A percentile compares a stretch with the other conserved stretches of the same genome.
Conservation (phyloP, 768 basidiomycete genomes). For the Hypholoma fasciculare region DNA sequence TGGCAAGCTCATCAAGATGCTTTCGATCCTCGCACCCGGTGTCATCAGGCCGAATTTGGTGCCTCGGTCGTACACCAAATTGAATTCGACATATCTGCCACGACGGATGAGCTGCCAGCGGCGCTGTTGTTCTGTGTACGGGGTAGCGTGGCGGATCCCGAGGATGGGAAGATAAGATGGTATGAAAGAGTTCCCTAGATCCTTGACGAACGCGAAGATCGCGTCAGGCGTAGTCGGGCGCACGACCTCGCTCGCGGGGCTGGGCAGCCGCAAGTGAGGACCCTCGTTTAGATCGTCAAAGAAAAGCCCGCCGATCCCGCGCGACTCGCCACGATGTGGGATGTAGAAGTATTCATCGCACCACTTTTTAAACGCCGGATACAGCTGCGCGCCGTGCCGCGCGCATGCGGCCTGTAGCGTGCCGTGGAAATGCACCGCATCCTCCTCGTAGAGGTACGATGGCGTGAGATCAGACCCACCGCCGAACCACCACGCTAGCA, state of each 20-base stretch:
- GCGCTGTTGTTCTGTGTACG: conserved; percentile 65
- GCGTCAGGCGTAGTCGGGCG: conserved; percentile 63
- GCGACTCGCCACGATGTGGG: conserved; percentile 79
- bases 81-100: conserved; percentile 95
- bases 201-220: conserved; percentile 74
- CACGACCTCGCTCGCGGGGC: conserved; percentile 29
- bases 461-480: conserved; percentile 96
- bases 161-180: conserved; percentile 93
- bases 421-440: conserved; percentile 84
- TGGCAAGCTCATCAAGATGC: conserved; percentile 88
- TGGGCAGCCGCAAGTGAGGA: conserved; percentile 60
- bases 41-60: conserved; percentile 87
- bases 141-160: conserved; percentile 48
- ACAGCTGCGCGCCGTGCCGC: conserved; percentile 63
- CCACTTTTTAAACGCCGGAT: conserved; percentile 87
- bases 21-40: conserved; percentile 85
- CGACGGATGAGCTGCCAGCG: conserved; percentile 93
- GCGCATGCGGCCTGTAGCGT: conserved; percentile 79
- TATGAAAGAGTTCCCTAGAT: conserved; percentile 78
- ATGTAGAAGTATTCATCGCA: conserved; percentile 98
- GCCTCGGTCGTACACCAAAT: conserved; percentile 82
- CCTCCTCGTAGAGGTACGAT: conserved; percentile 86
- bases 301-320: conserved; percentile 94
- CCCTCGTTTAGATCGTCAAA: conserved; percentile 87
- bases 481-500: conserved; percentile 98